phyloP scores from a whole-genome alignment of 176 grass and related monocot genomes.

The Carex pumila region DNA sequence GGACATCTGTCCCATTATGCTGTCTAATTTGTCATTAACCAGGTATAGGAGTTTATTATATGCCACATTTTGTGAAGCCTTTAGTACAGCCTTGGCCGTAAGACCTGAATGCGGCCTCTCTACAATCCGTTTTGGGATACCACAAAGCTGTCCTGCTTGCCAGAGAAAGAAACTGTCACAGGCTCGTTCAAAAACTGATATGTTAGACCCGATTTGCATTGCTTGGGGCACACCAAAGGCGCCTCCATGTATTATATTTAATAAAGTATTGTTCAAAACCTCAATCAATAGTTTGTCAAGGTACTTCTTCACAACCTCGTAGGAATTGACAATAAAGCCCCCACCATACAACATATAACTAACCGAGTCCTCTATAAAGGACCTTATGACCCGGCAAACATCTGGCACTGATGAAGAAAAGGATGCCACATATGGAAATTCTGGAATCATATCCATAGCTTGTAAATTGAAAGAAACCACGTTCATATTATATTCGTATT shows the following conservation, averaged over 20 bases:
- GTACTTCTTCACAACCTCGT: slow-evolving; percentile 66
- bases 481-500: slow-evolving; percentile 62
- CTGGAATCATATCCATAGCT: slow-evolving; percentile 32
- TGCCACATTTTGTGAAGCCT: slow-evolving; percentile 74
- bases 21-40: slow-evolving; percentile 78
- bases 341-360: slow-evolving; percentile 63
- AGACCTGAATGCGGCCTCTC: slow-evolving; percentile 65
- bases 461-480: slow-evolving; percentile 60
- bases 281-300: slow-evolving; percentile 88
- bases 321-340: slow-evolving; percentile 31
- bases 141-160: slow-evolving; percentile 63
- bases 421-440: slow-evolving; percentile 54
- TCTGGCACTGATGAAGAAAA: slow-evolving; percentile 85
- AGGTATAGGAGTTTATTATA: slow-evolving; percentile 67
- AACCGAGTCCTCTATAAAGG: slow-evolving; percentile 74
- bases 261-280: slow-evolving; percentile 56
- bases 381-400: slow-evolving; percentile 52
- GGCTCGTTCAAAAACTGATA: slow-evolving; percentile 54
- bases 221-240: slow-evolving; percentile 41
- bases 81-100: slow-evolving; percentile 74
- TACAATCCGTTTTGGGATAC: slow-evolving; percentile 50
- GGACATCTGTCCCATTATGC: slow-evolving; percentile 62
- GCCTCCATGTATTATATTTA: slow-evolving; percentile 59
- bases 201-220: slow-evolving; percentile 84
- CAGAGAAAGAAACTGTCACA: slow-evolving; percentile 70